phyloP scores from a whole-genome alignment of 495 filamentous ascomycete species.

The Wilcoxina mikolae region DNA sequence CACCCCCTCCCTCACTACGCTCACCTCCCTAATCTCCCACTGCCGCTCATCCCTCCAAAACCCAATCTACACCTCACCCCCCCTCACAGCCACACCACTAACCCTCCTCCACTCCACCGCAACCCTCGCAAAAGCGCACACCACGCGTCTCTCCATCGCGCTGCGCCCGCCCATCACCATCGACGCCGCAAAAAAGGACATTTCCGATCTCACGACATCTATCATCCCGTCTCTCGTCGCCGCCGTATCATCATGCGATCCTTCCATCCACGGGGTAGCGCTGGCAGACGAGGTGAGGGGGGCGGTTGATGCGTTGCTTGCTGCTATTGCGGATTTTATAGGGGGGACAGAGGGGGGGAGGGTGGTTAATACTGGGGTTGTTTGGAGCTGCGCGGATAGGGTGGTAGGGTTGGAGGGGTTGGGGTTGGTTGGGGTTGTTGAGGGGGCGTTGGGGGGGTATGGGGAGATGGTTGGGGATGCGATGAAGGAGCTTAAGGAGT shows the following conservation, averaged over 20 bases:
- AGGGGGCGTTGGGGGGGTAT: slow-evolving; percentile 36
- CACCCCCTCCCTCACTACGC: slow-evolving; percentile 10
- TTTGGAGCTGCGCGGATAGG: slow-evolving; percentile 41
- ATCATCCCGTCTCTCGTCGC: slow-evolving; percentile 18
- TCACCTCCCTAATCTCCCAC: slow-evolving; percentile 19
- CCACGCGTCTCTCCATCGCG: slow-evolving; percentile 26
- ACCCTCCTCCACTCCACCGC: slow-evolving; percentile 22
- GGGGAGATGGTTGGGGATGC: slow-evolving; percentile 48
- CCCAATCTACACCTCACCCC: slow-evolving; percentile 3
- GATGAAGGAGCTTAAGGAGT: slow-evolving; percentile 39
- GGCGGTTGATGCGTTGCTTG: slow-evolving; percentile 16
- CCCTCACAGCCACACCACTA: slow-evolving; percentile 4
- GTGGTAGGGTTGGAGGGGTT: slow-evolving; percentile 37
- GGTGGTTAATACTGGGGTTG: slow-evolving; percentile 18
- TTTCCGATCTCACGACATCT: slow-evolving; percentile 15
- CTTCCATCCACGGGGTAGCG: slow-evolving; percentile 9
- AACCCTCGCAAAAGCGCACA: slow-evolving; percentile 20
- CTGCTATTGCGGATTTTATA: slow-evolving; percentile 18
- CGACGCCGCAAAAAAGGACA: slow-evolving; percentile 16
- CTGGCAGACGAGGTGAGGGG: slow-evolving; percentile 8
- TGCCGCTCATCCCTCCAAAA: slow-evolving; percentile 17
- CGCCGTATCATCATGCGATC: slow-evolving; percentile 10
- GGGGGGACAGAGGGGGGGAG: slow-evolving; percentile 5
- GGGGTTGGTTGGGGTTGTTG: slow-evolving; percentile 39
- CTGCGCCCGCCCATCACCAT: slow-evolving; percentile 25